Conservation (phyloP, 2,329 filamentous ascomycete species). For the Xylariaceae sp. region DNA sequence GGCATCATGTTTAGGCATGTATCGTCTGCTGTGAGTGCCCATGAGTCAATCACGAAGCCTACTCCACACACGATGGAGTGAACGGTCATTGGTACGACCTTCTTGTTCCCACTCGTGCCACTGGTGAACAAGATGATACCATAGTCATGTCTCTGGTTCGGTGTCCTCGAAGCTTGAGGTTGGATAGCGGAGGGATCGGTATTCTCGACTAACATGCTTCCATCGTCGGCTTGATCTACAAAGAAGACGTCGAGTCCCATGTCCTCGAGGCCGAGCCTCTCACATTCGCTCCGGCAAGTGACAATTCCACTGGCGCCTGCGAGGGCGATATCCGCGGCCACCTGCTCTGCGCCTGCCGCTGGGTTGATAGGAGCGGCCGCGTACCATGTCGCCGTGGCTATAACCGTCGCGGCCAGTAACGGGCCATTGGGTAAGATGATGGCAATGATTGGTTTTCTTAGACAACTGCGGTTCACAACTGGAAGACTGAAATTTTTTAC, state of each 20-base stretch:
- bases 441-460: constrained; percentile 39
- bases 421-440: constrained; percentile 51
- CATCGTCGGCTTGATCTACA: constrained; percentile 32
- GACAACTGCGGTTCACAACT: constrained; percentile 3
- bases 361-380: constrained; percentile 49
- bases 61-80: constrained; percentile 48
- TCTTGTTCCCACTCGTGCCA: constrained; percentile 55
- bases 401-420: constrained; percentile 43
- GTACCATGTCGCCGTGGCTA: constrained; percentile 47
- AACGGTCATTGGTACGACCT: constrained; percentile 49
- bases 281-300: constrained; percentile 26
- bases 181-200: neutral
- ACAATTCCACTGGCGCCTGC: constrained; percentile 43
- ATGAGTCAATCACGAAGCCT: constrained; percentile 48
- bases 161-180: constrained; percentile 7
- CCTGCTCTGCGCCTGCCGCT: constrained; percentile 39
- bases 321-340: constrained; percentile 45
- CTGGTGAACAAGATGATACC: constrained; percentile 52
- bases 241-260: constrained; percentile 35
- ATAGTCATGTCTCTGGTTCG: constrained; percentile 43
- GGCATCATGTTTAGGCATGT: constrained; percentile 58
- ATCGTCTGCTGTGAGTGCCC: constrained; percentile 42
- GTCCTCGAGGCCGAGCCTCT: constrained; percentile 30
- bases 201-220: constrained; percentile 30
- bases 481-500: constrained; percentile 30